Evolutionary conservation across 768 basidiomycete species (phyloP).

Genomic region (Xerocomus brunneocitrinus): DNA sequence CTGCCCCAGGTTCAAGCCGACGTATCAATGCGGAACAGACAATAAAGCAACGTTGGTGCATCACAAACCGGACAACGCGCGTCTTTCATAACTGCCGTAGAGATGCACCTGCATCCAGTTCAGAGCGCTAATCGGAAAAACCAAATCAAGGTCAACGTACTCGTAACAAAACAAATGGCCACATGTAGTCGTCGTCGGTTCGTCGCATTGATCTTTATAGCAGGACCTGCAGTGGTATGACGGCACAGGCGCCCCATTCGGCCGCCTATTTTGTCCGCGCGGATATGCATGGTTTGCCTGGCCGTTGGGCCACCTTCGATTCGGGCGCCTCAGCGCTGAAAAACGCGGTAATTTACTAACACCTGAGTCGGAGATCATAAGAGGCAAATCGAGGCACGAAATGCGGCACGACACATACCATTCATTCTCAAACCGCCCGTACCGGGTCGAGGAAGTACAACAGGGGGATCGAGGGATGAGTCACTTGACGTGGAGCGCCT

Average conservation of each 20-base stretch:
- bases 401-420: conserved; percentile 12
- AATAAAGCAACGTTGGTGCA: conserved; percentile 50
- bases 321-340: conserved; percentile 23
- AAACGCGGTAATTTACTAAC: conserved; percentile 30
- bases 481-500: conserved; percentile 29
- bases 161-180: conserved; percentile 59
- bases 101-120: conserved; percentile 44
- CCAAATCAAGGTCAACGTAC: conserved; percentile 19
- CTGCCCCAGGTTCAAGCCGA: conserved; percentile 14
- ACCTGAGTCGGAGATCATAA: conserved; percentile 13
- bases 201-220: conserved; percentile 43
- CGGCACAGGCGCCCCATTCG: conserved; percentile 5
- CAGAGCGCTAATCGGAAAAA: not conserved
- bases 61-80: conserved; percentile 50
- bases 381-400: not conserved
- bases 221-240: conserved; percentile 49
- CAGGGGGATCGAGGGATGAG: conserved; percentile 25
- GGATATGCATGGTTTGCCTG: conserved; percentile 7
- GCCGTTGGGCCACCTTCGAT: conserved; percentile 12
- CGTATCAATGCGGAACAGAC: conserved; percentile 50
- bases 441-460: conserved; percentile 12
- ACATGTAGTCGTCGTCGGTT: conserved; percentile 58
- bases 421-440: conserved; percentile 10
- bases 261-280: conserved; percentile 6
- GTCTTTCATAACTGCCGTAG: conserved; percentile 42